Base-by-base conservation (phyloP, 495 filamentous ascomycete species). In the Cenococcum geophilum region DNA sequence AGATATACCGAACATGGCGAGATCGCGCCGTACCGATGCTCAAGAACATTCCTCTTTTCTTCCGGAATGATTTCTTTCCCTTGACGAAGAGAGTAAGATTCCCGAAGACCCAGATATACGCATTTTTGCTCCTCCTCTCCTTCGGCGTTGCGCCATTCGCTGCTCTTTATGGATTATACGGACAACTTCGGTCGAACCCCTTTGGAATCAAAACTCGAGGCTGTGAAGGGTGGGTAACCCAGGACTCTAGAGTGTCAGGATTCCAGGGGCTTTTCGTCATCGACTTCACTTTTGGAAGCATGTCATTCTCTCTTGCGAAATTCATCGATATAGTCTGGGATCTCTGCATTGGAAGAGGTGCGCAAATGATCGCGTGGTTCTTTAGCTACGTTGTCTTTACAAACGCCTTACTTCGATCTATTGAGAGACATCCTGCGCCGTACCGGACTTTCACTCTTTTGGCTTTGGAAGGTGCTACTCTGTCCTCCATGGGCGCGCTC, bases 361-460 rank as follows among this genome's bases (percentile, higher is more conserved):
- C 32, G 42, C 61, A 63, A 32, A 11, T 58, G 4, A 23, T 52
- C n/a, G 55, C 47, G 12, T 63, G 56, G 57, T 56, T 9, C 10
- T 14, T 55, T 8, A 50, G 55, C 27, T 64, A 64, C 50, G 9
- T 25, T 14, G 62, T 65, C 51, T 65, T 60, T 43, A 51, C 52
- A 3, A 21, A 57, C 43, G 58, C 58, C 1, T 32, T 65, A 14
- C 40, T 65, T 11, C 35, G 62, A 23, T 35, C 59, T 16, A 57
- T 65, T 11, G 62, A 65, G 25, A 36, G 58, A 14, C 62, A 65
- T 65, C 57, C 57, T 18, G 57, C 57, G n/a, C 40, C 50, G 5
- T 65, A 35, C 34, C 32, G 59, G 34, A 60, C 57, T 12, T 65
- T 60, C 35, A 57, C 34, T 8, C 22, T 48, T 12, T 20, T 60